These are phyloP conservation scores for Phytophthora syringae DNA, from an alignment of 352 stramenopile species.

Conservation along the genomic window DNA sequence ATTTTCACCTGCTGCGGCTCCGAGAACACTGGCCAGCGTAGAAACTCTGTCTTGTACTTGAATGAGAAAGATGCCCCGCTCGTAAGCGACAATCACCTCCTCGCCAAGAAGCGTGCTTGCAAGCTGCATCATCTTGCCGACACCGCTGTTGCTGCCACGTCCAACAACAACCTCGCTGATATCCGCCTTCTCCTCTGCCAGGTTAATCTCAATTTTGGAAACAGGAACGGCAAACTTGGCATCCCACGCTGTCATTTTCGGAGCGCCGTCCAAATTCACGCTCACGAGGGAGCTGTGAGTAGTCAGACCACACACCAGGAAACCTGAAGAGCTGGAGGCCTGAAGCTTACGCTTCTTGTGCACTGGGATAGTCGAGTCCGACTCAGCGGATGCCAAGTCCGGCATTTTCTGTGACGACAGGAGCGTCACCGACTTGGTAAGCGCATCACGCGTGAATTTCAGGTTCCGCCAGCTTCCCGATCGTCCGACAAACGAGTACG, in stretches of 20 bases:
- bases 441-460: slow-evolving; percentile 50
- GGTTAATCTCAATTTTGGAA: slow-evolving; percentile 53
- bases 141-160: slow-evolving; percentile 26
- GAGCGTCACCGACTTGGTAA: slow-evolving; percentile 52
- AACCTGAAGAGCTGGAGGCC: slow-evolving; percentile 31
- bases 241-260: slow-evolving; percentile 68
- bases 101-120: slow-evolving; percentile 62
- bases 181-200: slow-evolving; percentile 31
- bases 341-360: slow-evolving; percentile 80
- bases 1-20: slow-evolving; percentile 34
- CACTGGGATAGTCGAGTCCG: slow-evolving; percentile 27
- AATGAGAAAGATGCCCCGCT: slow-evolving; percentile 68
- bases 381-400: slow-evolving; percentile 32
- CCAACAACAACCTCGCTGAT: slow-evolving; percentile 26
- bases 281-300: slow-evolving; percentile 69
- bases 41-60: slow-evolving; percentile 78
- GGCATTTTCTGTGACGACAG: slow-evolving; percentile 51
- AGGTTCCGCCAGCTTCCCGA: slow-evolving; percentile 67
- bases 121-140: slow-evolving; percentile 58
- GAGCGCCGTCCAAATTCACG: slow-evolving; percentile 37
- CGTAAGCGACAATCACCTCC: slow-evolving; percentile 64
- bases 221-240: slow-evolving; percentile 79
- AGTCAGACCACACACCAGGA: slow-evolving; percentile 49
- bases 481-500: slow-evolving; percentile 68
- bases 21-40: slow-evolving; percentile 73